Base-by-base conservation (phyloP, 139 green algal species). In the Tetradesmus obliquus region DNA sequence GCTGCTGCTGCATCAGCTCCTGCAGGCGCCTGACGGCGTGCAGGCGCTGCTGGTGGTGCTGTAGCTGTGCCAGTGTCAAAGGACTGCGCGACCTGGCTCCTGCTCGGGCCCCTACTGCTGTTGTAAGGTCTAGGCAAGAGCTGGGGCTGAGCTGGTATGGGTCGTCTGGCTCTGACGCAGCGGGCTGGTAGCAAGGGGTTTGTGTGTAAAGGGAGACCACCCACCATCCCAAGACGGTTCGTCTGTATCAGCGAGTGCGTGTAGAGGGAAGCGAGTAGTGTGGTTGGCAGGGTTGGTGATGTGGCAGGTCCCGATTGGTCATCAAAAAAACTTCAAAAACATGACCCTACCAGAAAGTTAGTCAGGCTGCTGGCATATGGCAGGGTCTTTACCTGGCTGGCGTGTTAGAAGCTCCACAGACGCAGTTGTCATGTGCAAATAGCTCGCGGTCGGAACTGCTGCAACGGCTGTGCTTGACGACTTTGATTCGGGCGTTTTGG, bases 1-100 rank as follows among this genome's bases (percentile, higher is more conserved):
- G 55, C 4, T 55, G 79, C n/a, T 55, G 79, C 79, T 53, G 79
- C 79, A 83, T 83, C 66, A 76, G 66, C 66, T 76, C 17, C 15
- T 76, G 66, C 17, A n/a, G n/a, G 17, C 17, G 66, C 66, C 66
- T 76, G 66, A 76, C 17, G 12, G 66, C 66, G 66, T 76, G 66
- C 84, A 76, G 82, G 20, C 72, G 84, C 57, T 88, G 83, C 55
- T 88, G 55, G 20, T n/a, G 55, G 22, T 9, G 53, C 54, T 69
- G 53, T 72, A 12, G 54, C 82, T 71, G 82, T 32, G 20, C 19
- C 32, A 57, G 84, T n/a, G n/a, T 88, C 84, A 32, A 88, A 88
- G 19, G 58, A 79, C 17, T 88, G 84, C 10, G 84, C 84, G 54
- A 88, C 84, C 66, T 76, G 13, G n/a, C 66, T 76, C 66, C 66